Percentiles rank a stretch among this genome's conserved stretches.
These are phyloP conservation scores for Flueggea neowawraea DNA, from an alignment of 441 rosid species.

Conservation along the genomic window DNA sequence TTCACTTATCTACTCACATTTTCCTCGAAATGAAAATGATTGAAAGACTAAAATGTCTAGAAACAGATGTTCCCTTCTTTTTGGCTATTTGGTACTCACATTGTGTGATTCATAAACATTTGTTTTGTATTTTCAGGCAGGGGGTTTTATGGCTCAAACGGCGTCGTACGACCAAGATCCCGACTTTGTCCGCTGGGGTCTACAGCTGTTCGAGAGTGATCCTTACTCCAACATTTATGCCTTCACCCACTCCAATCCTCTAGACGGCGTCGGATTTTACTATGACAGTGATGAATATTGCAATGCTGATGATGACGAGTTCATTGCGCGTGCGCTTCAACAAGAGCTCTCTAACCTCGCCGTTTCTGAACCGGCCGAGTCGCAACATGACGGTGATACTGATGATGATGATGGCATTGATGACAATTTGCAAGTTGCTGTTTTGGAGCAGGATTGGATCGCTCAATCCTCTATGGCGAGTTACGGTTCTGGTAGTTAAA, in stretches of 20 bases:
- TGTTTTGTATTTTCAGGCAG: no score
- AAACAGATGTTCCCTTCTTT: no score
- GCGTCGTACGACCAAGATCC: background rate
- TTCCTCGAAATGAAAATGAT: no score
- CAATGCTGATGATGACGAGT: background rate
- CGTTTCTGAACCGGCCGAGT: background rate
- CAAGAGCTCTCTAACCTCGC: background rate
- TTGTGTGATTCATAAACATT: no score
- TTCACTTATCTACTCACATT: no score
- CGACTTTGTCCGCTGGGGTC: background rate
- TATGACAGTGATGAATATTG: background rate
- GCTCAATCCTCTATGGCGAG: no score
- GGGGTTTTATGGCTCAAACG: background rate
- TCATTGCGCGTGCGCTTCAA: background rate
- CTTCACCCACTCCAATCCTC: background rate
- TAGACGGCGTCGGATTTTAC: background rate
- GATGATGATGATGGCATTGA: background rate
- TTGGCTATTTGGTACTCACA: no score
- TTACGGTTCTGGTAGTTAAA: background rate
- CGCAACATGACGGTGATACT: background rate
- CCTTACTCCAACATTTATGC: background rate
- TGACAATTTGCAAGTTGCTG: background rate
- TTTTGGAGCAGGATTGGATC: no score
- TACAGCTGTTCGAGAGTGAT: background rate
- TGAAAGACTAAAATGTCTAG: no score